Evolutionary conservation across 1,284 basidiomycete genomes (phyloP), one percentile per base, ranked within the genome.

Genomic region (Puccinia novopanici): DNA sequence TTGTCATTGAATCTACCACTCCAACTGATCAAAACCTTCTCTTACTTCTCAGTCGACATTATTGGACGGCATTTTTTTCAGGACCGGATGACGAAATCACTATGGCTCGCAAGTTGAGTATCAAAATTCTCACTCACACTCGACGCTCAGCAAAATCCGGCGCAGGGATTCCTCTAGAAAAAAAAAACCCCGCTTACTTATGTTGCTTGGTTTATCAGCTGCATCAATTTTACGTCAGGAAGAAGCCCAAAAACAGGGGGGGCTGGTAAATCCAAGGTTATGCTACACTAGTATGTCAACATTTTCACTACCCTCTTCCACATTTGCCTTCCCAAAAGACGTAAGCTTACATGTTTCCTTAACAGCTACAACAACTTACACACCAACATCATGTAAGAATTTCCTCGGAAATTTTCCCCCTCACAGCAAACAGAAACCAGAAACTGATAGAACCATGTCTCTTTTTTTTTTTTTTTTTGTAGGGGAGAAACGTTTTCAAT

Each of bases 301-400:
- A 59, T 57, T 65, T 30, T 13, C 54, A 57, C 17, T 5, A 27
- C n/a, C 6, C 27, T 12, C 24, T 61, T 6, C 57, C 17, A 4
- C 27, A 61, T 30, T 10, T 37, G 8, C 19, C 13, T 61, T 2
- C 6, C 1, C 17, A 1, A n/a, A 61, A 2, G 3, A 37, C 27
- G 12, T 24, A 3, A 15, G 24, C 27, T 52, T 1, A 78, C 65
- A n/a, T 2, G 5, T 65, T 67, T 57, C 30, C 45, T 61, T 9
- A 52, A 3, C 37, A 80, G 77, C 48, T 80, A 80, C 45, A 80
- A 80, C 57, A 80, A 80, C 50, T 4, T 61, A 15, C 77, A 80
- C 50, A 42, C 55, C 0, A 42, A 71, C 37, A 37, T 37, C 10
- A 34, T 61, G 57, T 61, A 30, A 61, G 57, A 8, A 37, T 17